phyloP scores from a whole-genome alignment of 495 filamentous ascomycete genomes.

The Thermothielavioides terrestris region DNA sequence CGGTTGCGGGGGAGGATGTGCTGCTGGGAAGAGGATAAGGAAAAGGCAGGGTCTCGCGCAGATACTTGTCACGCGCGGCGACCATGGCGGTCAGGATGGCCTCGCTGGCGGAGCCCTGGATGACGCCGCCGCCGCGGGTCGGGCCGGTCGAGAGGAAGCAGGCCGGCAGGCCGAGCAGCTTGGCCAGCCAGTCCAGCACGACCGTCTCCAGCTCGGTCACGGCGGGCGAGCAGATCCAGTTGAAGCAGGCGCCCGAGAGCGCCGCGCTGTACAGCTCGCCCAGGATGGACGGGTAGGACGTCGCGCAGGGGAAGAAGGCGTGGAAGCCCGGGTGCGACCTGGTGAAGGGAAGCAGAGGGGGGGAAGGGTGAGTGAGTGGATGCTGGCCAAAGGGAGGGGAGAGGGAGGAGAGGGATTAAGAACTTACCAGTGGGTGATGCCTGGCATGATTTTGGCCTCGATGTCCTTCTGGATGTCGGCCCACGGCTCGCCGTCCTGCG shows the following conservation, averaged over 20 bases:
- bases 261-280: slow-evolving; percentile 89
- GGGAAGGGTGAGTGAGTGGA: not conserved
- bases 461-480: slow-evolving; percentile 74
- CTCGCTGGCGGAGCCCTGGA: slow-evolving; percentile 89
- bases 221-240: slow-evolving; percentile 92
- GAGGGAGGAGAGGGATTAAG: not conserved
- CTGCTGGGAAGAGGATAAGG: too few species aligned
- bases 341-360: not conserved
- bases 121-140: slow-evolving; percentile 76
- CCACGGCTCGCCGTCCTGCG: slow-evolving; percentile 70
- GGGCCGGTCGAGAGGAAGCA: slow-evolving; percentile 70
- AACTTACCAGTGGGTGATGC: slow-evolving; percentile 91
- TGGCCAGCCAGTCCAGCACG: slow-evolving; percentile 85
- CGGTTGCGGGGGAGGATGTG: too few species aligned
- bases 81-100: slow-evolving; percentile 81
- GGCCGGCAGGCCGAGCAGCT: slow-evolving; percentile 60
- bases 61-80: slow-evolving; percentile 76
- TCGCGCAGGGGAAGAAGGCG: slow-evolving; percentile 85
- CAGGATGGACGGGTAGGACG: slow-evolving; percentile 78
- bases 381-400: not conserved
- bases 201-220: slow-evolving; percentile 91
- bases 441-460: slow-evolving; percentile 81
- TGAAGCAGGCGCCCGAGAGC: slow-evolving; percentile 87
- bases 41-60: slow-evolving; percentile 46
- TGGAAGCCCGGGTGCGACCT: slow-evolving; percentile 74